These are phyloP conservation scores for Wickerhamomyces chaumierensis DNA, from an alignment of 805 yeast species.

Conservation along the genomic window DNA sequence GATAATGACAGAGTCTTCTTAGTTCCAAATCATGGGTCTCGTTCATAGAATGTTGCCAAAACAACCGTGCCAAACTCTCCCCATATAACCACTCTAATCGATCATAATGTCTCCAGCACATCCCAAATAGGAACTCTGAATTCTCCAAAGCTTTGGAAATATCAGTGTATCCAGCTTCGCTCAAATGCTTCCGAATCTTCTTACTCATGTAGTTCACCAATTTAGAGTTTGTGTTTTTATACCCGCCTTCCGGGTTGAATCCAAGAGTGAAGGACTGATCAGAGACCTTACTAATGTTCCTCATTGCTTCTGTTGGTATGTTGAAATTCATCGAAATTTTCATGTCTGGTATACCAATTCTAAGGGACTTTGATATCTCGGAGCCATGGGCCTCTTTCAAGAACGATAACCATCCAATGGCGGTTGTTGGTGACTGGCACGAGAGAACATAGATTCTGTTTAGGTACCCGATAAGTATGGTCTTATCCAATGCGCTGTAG, in stretches of 20 bases:
- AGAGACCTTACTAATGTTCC: conserved; percentile 1
- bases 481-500: conserved; percentile 60
- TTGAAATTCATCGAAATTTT: conserved; percentile 17
- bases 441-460: conserved; percentile 40
- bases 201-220: conserved; percentile 29
- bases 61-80: conserved; percentile 28
- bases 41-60: conserved; percentile 31
- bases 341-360: conserved; percentile 33
- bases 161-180: conserved; percentile 14
- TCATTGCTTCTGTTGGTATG: conserved; percentile 8
- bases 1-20: conserved; percentile 33
- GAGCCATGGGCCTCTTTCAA: conserved; percentile 36
- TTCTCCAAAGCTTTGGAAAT: conserved; percentile 18
- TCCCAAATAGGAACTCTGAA: conserved; percentile 29
- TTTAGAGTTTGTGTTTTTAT: conserved; percentile 15
- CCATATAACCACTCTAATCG: conserved; percentile 60
- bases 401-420: conserved; percentile 56
- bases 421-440: conserved; percentile 37
- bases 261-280: neutral
- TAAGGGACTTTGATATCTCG: conserved; percentile 31
- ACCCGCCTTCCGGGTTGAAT: conserved; percentile 11
- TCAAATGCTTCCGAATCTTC: conserved; percentile 24
- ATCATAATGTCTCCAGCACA: conserved; percentile 61
- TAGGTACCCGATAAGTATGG: conserved; percentile 39
- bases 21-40: conserved; percentile 49